A percentile compares a stretch with the other conserved stretches of the same genome.
Evolutionary conservation across 495 filamentous ascomycete species (phyloP).

Genomic region (Neurospora sp.): DNA sequence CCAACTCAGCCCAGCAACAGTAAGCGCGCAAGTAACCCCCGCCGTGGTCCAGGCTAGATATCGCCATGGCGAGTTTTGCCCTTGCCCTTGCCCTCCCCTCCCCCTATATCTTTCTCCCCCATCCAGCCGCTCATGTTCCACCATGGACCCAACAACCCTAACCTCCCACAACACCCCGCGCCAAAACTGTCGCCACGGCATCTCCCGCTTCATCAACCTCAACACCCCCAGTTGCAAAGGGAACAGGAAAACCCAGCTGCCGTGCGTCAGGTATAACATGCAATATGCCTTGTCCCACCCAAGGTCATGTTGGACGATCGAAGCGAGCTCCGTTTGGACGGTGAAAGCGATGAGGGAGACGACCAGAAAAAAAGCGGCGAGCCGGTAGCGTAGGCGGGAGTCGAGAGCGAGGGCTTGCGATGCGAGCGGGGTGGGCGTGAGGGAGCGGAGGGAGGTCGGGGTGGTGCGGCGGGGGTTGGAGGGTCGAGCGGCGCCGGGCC

Average conservation of each 20-base stretch:
- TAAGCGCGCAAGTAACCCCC: constrained; percentile 75
- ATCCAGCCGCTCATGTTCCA: too few species aligned
- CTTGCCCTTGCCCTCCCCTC: constrained; percentile 33
- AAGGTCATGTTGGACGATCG: constrained; percentile 81
- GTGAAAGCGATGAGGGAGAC: constrained; percentile 72
- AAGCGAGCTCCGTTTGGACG: constrained; percentile 87
- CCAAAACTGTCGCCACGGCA: constrained; percentile 85
- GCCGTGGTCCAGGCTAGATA: constrained; percentile 73
- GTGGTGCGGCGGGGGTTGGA: constrained; percentile 12
- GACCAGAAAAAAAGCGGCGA: constrained; percentile 71
- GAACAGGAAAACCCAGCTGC: constrained; percentile 85
- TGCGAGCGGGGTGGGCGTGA: constrained; percentile 15
- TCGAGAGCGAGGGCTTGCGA: constrained; percentile 38
- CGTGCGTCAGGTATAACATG: constrained; percentile 96
- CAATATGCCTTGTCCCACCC: constrained; percentile 94
- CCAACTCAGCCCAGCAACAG: constrained; percentile 87
- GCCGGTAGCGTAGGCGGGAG: constrained; percentile 71
- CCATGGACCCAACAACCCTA: constrained; percentile 77
- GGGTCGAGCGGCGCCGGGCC: background rate
- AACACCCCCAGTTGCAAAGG: constrained; percentile 73
- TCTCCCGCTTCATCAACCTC: constrained; percentile 55
- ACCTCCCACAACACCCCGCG: constrained; percentile 63
- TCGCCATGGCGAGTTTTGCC: constrained; percentile 33
- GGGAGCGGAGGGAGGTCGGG: constrained; percentile 10
- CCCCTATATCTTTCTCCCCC: background rate